Percentiles rank a stretch among this genome's conserved stretches.
Evolutionary conservation across 2,329 filamentous ascomycete species (phyloP).

Genomic region (Botrytis tulipae): DNA sequence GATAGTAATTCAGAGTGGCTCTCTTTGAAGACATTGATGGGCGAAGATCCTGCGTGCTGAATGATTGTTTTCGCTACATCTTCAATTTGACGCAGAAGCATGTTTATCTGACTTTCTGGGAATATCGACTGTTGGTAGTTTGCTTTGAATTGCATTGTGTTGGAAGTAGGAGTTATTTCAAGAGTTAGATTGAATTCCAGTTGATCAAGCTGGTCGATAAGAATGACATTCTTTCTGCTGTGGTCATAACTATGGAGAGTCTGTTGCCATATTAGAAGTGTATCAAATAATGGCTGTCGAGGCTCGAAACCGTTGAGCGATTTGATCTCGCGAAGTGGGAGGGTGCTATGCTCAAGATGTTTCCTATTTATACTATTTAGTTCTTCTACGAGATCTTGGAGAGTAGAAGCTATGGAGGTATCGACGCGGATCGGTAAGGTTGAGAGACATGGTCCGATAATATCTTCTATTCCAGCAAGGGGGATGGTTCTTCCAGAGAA

Average conservation of each 20-base stretch:
- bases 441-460: constrained; percentile 77
- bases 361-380: constrained; percentile 66
- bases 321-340: constrained; percentile 70
- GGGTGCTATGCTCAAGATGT: constrained; percentile 59
- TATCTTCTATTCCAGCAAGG: constrained; percentile 64
- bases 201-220: constrained; percentile 64
- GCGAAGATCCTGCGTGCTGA: constrained; percentile 12
- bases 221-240: constrained; percentile 44
- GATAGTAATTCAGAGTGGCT: constrained; percentile 31
- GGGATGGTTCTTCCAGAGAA: constrained; percentile 79
- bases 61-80: constrained; percentile 47
- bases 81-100: constrained; percentile 62
- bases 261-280: constrained; percentile 83
- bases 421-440: constrained; percentile 72
- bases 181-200: constrained; percentile 75
- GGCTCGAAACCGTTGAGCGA: constrained; percentile 55
- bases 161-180: constrained; percentile 65
- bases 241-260: constrained; percentile 49
- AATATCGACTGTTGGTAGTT: constrained; percentile 56
- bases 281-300: constrained; percentile 66
- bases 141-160: constrained; percentile 49
- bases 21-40: constrained; percentile 23
- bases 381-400: constrained; percentile 59
- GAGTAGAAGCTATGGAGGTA: constrained; percentile 49
- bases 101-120: constrained; percentile 51